A percentile compares a stretch with the other conserved stretches of the same genome.
phyloP scores from a whole-genome alignment of 1,284 basidiomycete genomes.

The Sporisorium iseilematis-ciliati region DNA sequence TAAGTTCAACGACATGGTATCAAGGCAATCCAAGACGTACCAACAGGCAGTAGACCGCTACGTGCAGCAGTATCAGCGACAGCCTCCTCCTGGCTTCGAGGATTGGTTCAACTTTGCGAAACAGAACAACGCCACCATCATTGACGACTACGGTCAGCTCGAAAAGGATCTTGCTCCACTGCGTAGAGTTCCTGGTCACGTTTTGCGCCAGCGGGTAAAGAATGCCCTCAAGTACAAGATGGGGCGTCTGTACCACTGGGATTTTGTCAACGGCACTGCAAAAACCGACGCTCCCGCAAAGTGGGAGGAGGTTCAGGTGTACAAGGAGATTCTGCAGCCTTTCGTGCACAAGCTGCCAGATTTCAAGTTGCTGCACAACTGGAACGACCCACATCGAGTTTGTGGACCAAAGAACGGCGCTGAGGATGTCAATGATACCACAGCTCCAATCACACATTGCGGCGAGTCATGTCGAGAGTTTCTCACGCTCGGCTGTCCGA shows the following conservation, averaged over 20 bases:
- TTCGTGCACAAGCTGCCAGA: constrained; percentile 26
- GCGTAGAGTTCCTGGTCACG: constrained; percentile 13
- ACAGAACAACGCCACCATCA: constrained; percentile 21
- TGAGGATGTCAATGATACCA: constrained; percentile 15
- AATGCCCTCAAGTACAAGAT: constrained; percentile 8
- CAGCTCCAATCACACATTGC: not conserved
- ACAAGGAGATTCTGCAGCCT: constrained; percentile 21
- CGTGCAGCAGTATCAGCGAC: constrained; percentile 22
- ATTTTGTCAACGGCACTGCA: constrained; percentile 24
- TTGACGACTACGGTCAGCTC: constrained; percentile 36
- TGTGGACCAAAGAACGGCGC: constrained; percentile 19
- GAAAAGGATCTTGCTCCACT: constrained; percentile 27
- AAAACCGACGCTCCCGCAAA: constrained; percentile 4
- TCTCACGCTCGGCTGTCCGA: constrained; percentile 20
- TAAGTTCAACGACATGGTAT: constrained; percentile 19
- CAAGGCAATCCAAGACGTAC: constrained; percentile 25
- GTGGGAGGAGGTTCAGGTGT: not conserved
- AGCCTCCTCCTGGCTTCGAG: constrained; percentile 27
- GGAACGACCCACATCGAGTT: constrained; percentile 23
- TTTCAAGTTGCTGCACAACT: constrained; percentile 32
- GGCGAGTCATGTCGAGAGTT: not conserved
- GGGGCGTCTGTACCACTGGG: constrained; percentile 17
- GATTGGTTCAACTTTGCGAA: constrained; percentile 27
- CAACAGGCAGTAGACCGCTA: constrained; percentile 21
- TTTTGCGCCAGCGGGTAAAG: constrained; percentile 23